These are phyloP conservation scores for Solanum chiquidenum DNA, from an alignment of 257 asterid species.

Conservation along the genomic window DNA sequence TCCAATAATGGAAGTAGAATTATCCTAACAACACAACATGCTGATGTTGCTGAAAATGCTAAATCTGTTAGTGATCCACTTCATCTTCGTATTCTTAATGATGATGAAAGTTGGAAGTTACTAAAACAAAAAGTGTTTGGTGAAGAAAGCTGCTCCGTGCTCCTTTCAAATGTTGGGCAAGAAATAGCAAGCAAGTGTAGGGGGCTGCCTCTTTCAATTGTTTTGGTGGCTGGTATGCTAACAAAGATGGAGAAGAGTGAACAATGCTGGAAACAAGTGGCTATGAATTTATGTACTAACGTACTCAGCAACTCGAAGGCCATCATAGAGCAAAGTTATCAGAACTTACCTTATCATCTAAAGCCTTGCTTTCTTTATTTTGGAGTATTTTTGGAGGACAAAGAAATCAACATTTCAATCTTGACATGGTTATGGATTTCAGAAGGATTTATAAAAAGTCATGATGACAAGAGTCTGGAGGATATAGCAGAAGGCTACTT, in stretches of 20 bases:
- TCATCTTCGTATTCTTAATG: background rate
- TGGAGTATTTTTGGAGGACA: conserved; percentile 9
- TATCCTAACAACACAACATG: background rate
- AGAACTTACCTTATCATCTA: conserved; percentile 4
- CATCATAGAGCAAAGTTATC: conserved; percentile 10
- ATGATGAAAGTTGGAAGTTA: background rate
- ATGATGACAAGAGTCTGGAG: background rate
- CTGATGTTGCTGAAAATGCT: background rate
- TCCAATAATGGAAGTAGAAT: background rate
- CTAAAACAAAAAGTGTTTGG: background rate
- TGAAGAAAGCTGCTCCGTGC: background rate
- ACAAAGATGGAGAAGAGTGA: background rate
- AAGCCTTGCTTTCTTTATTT: conserved; percentile 14
- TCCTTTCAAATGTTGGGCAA: background rate
- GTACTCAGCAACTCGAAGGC: background rate
- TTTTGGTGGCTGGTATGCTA: conserved; percentile 9
- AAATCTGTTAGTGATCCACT: background rate
- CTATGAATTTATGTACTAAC: background rate
- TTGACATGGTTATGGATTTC: conserved; percentile 16
- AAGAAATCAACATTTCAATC: background rate
- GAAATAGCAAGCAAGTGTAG: background rate
- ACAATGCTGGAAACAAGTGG: background rate
- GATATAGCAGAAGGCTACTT: conserved; percentile 12
- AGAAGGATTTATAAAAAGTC: conserved; percentile 2
- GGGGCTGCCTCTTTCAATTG: conserved; percentile 7